Conservation (phyloP, 139 green algal species). For the Volvox africanus region DNA sequence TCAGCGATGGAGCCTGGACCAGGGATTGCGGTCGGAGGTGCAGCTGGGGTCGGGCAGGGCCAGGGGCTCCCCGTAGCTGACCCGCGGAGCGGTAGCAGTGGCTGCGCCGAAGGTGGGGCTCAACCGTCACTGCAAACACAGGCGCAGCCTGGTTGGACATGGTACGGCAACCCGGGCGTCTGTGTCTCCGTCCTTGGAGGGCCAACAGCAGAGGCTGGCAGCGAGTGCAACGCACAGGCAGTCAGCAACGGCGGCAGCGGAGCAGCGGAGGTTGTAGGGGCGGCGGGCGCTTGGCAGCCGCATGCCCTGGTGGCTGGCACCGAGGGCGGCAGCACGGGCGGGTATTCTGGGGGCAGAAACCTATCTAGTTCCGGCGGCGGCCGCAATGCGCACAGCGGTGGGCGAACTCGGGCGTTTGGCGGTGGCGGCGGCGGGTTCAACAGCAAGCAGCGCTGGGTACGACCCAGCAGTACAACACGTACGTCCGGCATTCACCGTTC, state of each 20-base stretch:
- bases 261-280: neutral
- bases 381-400: neutral
- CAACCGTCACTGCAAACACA: neutral
- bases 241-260: neutral
- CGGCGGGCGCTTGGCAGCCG: too few relatives aligned
- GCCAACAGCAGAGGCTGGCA: neutral
- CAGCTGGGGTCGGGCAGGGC: neutral
- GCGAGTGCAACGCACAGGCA: neutral
- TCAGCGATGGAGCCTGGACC: neutral
- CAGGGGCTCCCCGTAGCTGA: neutral
- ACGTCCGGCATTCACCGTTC: constrained; percentile 3
- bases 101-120: neutral
- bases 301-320: neutral
- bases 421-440: neutral
- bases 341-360: neutral
- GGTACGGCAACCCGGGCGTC: neutral
- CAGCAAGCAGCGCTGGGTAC: constrained; percentile 1
- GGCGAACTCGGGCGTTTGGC: neutral
- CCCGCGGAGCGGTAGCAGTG: neutral
- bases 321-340: too few relatives aligned
- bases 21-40: neutral
- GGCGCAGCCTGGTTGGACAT: neutral
- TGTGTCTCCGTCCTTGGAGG: neutral
- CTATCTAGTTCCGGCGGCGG: neutral
- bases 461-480: neutral